phyloP scores from a whole-genome alignment of 495 filamentous ascomycete species.

The Margaritispora aquatica region DNA sequence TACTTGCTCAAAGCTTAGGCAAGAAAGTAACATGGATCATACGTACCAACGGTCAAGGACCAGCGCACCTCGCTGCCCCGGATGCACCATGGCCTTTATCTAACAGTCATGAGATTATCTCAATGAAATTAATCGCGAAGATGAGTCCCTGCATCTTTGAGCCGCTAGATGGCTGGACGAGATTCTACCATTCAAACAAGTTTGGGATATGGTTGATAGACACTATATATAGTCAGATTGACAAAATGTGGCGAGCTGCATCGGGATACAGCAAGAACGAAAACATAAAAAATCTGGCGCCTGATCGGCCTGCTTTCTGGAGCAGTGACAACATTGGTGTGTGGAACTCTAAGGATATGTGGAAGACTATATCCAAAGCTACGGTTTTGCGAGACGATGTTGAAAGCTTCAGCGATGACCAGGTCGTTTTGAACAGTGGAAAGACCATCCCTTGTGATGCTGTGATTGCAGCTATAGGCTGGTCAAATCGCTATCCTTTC shows the following conservation, averaged over 20 bases:
- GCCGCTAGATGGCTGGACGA: slow-evolving; percentile 18
- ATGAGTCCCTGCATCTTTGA: slow-evolving; percentile 30
- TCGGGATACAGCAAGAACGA: neutral
- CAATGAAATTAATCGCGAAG: slow-evolving; percentile 20
- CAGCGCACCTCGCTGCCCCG: slow-evolving; percentile 26
- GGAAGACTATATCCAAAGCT: neutral
- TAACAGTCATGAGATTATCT: slow-evolving; percentile 24
- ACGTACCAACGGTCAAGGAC: slow-evolving; percentile 32
- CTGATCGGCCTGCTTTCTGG: neutral
- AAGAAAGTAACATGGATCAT: slow-evolving; percentile 35
- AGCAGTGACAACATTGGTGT: slow-evolving; percentile 1
- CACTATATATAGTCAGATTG: slow-evolving; percentile 12
- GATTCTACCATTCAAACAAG: slow-evolving; percentile 18
- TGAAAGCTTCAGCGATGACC: neutral
- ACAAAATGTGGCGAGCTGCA: neutral
- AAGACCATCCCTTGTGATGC: slow-evolving; percentile 5
- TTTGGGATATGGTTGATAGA: slow-evolving; percentile 17
- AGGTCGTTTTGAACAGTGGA: neutral
- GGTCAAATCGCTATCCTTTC: slow-evolving; percentile 5
- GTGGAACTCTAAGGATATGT: neutral
- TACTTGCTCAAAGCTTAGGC: slow-evolving; percentile 30
- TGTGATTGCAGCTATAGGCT: slow-evolving; percentile 2
- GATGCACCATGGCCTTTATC: slow-evolving; percentile 25
- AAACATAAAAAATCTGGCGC: neutral
- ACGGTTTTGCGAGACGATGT: neutral